Evolutionary conservation across 257 asterid genomes (phyloP).

Genomic region (Catharanthus roseus): DNA sequence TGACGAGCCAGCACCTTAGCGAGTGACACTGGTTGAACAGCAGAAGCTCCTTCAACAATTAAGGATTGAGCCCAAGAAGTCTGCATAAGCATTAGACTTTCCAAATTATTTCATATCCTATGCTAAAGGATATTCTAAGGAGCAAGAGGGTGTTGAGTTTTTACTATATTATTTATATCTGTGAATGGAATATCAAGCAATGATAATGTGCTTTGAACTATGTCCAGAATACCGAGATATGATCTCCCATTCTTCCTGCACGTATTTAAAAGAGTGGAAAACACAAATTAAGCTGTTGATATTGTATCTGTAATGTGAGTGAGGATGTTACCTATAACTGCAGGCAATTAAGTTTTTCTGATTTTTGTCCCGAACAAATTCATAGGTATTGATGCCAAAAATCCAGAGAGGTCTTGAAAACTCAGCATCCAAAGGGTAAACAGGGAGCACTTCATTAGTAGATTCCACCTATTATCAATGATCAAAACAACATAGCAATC

Average conservation of each 20-base stretch:
- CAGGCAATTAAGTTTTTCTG: slow-evolving; percentile 63
- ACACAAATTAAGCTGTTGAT: neutral
- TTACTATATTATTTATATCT: slow-evolving; percentile 73
- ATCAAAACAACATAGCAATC: neutral
- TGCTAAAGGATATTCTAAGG: neutral
- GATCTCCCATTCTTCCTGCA: slow-evolving; percentile 88
- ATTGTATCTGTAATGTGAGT: neutral
- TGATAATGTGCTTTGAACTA: slow-evolving; percentile 39
- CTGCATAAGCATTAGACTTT: slow-evolving; percentile 40
- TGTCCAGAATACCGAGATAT: slow-evolving; percentile 76
- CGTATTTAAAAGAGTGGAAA: slow-evolving; percentile 5
- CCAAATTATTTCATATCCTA: slow-evolving; percentile 11
- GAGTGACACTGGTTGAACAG: slow-evolving; percentile 66
- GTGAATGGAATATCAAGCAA: slow-evolving; percentile 73
- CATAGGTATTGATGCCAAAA: slow-evolving; percentile 83
- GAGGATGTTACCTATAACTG: slow-evolving; percentile 61
- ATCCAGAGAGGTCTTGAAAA: slow-evolving; percentile 87
- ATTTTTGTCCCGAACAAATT: slow-evolving; percentile 45
- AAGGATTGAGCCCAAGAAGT: slow-evolving; percentile 49
- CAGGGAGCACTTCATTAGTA: slow-evolving; percentile 63
- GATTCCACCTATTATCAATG: slow-evolving; percentile 60
- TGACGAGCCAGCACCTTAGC: slow-evolving; percentile 55
- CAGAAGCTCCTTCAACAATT: slow-evolving; percentile 89
- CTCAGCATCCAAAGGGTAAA: slow-evolving; percentile 72
- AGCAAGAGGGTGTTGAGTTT: neutral